phyloP scores from a whole-genome alignment of 164 flowering plant genomes.

The Nymphaea thermarum region DNA sequence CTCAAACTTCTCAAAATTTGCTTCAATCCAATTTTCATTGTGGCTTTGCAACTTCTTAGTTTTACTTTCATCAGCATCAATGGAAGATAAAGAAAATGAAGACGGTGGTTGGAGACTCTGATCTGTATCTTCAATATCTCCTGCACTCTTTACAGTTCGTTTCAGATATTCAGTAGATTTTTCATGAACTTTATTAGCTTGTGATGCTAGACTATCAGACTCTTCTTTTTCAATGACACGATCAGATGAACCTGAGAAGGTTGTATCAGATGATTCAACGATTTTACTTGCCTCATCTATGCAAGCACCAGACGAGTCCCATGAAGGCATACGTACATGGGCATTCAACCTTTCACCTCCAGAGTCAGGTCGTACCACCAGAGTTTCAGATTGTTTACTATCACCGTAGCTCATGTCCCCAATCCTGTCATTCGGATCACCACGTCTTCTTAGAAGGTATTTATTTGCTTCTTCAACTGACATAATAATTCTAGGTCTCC shows the following conservation, averaged over 20 bases:
- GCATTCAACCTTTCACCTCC: neutral
- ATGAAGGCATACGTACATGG: too few relatives aligned
- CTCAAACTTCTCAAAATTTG: conserved; percentile 54
- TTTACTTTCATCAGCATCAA: conserved; percentile 5
- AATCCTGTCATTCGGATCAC: neutral
- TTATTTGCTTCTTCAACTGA: conserved; percentile 77
- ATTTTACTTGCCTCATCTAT: too few relatives aligned
- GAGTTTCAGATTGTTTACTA: neutral
- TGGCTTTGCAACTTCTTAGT: conserved; percentile 6
- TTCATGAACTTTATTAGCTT: conserved; percentile 5
- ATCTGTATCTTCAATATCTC: neutral
- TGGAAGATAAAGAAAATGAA: conserved; percentile 1
- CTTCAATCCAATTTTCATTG: conserved; percentile 58
- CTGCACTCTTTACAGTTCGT: neutral
- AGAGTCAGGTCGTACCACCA: neutral
- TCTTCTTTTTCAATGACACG: conserved; percentile 8
- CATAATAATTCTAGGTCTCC: conserved; percentile 39
- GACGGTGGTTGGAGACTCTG: neutral
- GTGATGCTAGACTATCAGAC: neutral
- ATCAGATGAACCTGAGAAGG: conserved; percentile 4
- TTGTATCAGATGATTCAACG: neutral
- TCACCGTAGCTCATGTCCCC: neutral
- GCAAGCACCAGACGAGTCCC: too few relatives aligned
- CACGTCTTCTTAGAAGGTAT: conserved; percentile 40
- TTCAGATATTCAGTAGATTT: conserved; percentile 4